Base-by-base conservation (phyloP, 2,329 filamentous ascomycete genomes). In the Alternaria sp. region DNA sequence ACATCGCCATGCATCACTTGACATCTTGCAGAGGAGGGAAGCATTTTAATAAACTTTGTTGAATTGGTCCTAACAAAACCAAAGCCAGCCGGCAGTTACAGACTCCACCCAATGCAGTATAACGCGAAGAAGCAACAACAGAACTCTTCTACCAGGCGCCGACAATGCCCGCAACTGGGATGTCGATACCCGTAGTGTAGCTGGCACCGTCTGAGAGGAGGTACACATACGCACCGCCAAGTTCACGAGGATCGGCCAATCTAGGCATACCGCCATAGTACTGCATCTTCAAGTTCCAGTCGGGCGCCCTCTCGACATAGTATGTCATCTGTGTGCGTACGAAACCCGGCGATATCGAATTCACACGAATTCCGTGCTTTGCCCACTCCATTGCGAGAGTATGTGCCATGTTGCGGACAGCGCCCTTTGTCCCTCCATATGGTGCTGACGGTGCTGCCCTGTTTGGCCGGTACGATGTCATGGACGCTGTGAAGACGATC, bases 341-440 rank as follows among this genome's bases (percentile, higher is more conserved):
- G 83, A 94, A 94, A 30, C 92, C 92, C 20, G 92, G 92, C 7
- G 89, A 92, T 80, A 94, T 93, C 79, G 88, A 90, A 85, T 95
- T 95, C 73, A 94, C 91, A 38, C 92, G 89, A 75, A 94, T 93
- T 70, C 86, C 85, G 80, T 92, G 86, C 81, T 92, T 90, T 73
- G 92, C 90, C 92, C 92, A 94, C 81, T 95, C 92, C 57, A 91
- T 91, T 44, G 91, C 92, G 25, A 95, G 87, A 4, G 90, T 69
- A 74, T 81, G 72, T 70, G 79, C 68, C 78, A 82, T 81, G 56
- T 81, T 81, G 45, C 79, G 71, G 11, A 81, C 77, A 7, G 79
- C 79, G 12, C 73, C 80, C 66, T 82, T 82, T 27, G 80, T 81
- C 11, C 78, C 80, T 38, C 80, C 80, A 59, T 81, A 82, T 1